phyloP scores from a whole-genome alignment of 2,329 filamentous ascomycete genomes.

The Ophiostoma novo-ulmi region DNA sequence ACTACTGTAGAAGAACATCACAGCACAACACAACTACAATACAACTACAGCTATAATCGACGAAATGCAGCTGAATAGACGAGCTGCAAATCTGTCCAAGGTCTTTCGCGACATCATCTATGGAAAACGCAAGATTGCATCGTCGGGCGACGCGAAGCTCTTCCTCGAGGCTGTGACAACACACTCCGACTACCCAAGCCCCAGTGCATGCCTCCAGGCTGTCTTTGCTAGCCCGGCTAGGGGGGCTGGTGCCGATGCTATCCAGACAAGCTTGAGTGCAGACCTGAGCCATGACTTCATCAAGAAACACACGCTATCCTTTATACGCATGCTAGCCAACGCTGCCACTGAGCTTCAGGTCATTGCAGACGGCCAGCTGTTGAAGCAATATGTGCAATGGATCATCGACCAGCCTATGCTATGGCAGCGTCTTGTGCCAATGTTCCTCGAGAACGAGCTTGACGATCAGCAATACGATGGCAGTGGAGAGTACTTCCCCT shows the following conservation, averaged over 20 bases:
- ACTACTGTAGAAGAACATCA: background rate
- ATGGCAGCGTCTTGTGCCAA: conserved; percentile 46
- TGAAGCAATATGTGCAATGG: conserved; percentile 42
- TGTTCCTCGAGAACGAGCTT: conserved; percentile 33
- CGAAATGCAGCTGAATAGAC: background rate
- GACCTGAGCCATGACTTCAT: conserved; percentile 34
- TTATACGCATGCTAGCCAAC: conserved; percentile 38
- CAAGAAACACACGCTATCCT: conserved; percentile 27
- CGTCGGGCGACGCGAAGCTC: conserved; percentile 29
- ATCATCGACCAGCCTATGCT: conserved; percentile 50
- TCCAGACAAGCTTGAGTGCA: conserved; percentile 29
- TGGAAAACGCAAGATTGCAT: conserved; percentile 29
- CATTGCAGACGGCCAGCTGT: conserved; percentile 46
- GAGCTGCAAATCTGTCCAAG: background rate
- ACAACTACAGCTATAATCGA: background rate
- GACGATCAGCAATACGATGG: conserved; percentile 30
- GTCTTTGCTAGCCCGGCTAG: conserved; percentile 29
- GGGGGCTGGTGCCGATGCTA: conserved; percentile 28
- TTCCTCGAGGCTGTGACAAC: conserved; percentile 32
- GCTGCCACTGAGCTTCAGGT: conserved; percentile 42
- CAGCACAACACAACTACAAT: background rate
- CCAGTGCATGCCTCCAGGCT: conserved; percentile 31
- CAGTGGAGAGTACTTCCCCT: conserved; percentile 32
- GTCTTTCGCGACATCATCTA: conserved; percentile 23
- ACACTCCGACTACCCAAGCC: conserved; percentile 24